Percentiles rank a stretch among this genome's conserved stretches.
These are phyloP conservation scores for Vigna trinervia DNA, from an alignment of 306 rosid species.

Conservation along the genomic window DNA sequence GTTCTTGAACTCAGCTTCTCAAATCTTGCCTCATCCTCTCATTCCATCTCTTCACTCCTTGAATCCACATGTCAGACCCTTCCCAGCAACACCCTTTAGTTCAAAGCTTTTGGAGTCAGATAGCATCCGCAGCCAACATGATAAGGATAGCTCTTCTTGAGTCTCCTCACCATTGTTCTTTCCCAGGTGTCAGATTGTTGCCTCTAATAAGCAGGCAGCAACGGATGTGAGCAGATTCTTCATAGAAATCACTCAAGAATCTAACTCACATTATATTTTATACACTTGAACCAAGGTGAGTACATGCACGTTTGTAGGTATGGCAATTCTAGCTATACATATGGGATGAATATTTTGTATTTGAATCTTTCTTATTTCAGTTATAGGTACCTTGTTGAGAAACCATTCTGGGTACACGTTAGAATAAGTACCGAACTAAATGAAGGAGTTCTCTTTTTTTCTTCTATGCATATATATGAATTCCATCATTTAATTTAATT, in stretches of 20 bases:
- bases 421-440: conserved; percentile 24
- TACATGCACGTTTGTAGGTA: conserved; percentile 43
- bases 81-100: conserved; percentile 44
- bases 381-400: neutral
- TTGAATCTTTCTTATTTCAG: conserved; percentile 41
- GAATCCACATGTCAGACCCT: conserved; percentile 53
- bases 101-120: conserved; percentile 54
- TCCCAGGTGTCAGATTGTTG: conserved; percentile 10
- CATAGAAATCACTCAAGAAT: conserved; percentile 6
- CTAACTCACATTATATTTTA: conserved; percentile 20
- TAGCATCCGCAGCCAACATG: conserved; percentile 26
- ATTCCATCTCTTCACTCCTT: conserved; percentile 55
- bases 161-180: neutral
- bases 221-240: conserved; percentile 30
- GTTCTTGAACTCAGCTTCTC: conserved; percentile 58
- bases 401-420: conserved; percentile 35
- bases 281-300: conserved; percentile 31
- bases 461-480: neutral
- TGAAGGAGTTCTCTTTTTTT: conserved; percentile 32
- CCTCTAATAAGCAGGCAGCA: conserved; percentile 22
- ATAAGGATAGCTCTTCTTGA: conserved; percentile 48
- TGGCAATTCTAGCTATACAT: conserved; percentile 40
- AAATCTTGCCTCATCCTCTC: conserved; percentile 49
- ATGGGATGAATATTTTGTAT: conserved; percentile 28
- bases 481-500: neutral